These are phyloP conservation scores for Bromus sterilis DNA, from an alignment of 176 grass and related monocot genomes.

Conservation along the genomic window DNA sequence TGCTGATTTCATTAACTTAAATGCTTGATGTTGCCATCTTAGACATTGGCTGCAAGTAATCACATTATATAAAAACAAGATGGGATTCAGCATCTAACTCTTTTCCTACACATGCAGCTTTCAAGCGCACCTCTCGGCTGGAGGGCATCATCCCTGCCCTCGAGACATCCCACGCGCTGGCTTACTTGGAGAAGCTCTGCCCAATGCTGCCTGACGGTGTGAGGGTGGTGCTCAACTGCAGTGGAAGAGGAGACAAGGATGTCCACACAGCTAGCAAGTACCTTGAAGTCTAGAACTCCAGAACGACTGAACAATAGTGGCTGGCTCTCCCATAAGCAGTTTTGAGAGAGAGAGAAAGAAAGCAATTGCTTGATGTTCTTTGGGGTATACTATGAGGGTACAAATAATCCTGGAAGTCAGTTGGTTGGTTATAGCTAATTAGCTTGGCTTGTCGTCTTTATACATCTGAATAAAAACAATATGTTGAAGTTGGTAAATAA, in stretches of 20 bases:
- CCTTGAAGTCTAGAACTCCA: conserved; percentile 54
- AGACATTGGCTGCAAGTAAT: background rate
- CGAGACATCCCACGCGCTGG: conserved; percentile 89
- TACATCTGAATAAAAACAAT: conserved; percentile 4
- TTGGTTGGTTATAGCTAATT: background rate
- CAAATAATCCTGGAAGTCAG: conserved; percentile 23
- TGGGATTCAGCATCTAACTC: background rate
- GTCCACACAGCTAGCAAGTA: conserved; percentile 93
- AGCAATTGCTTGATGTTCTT: conserved; percentile 3
- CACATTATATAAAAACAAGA: background rate
- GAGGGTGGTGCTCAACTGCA: conserved; percentile 80
- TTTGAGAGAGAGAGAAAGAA: conserved; percentile 15
- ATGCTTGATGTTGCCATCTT: background rate
- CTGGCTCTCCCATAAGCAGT: conserved; percentile 6
- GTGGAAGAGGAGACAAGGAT: conserved; percentile 93
- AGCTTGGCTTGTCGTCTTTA: conserved; percentile 15
- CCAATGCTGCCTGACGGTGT: conserved; percentile 58
- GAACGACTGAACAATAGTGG: background rate
- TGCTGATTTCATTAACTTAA: background rate
- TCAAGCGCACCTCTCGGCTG: conserved; percentile 77
- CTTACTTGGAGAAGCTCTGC: conserved; percentile 83
- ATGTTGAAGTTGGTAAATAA: background rate
- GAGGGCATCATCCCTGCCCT: conserved; percentile 98
- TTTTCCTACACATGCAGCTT: conserved; percentile 39
- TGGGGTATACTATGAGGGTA: background rate